Conservation (phyloP, 164 flowering plant genomes). For the Stephania cephalantha region DNA sequence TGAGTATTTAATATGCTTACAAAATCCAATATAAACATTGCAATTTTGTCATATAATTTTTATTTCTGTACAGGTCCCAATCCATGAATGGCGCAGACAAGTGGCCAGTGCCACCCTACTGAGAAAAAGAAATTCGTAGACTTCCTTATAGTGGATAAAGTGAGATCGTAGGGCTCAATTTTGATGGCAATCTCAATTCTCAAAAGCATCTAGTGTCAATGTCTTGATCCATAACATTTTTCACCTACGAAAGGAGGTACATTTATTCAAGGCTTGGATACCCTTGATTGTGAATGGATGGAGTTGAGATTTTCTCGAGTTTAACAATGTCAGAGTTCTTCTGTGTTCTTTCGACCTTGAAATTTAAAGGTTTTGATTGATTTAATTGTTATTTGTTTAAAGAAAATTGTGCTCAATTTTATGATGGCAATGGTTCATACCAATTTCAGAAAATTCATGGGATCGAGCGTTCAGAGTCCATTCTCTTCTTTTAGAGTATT, state of each 20-base stretch:
- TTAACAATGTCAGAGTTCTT: background rate
- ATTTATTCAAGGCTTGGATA: background rate
- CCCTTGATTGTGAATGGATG: background rate
- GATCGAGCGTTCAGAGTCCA: background rate
- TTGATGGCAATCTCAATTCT: background rate
- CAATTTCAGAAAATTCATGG: background rate
- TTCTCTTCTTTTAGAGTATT: background rate
- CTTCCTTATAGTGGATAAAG: background rate
- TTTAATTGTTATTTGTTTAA: background rate
- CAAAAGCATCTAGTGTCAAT: background rate
- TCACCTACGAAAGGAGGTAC: background rate
- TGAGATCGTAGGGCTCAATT: background rate
- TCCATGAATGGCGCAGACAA: constrained; percentile 71
- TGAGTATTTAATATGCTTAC: background rate
- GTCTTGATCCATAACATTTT: background rate
- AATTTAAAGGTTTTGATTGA: background rate
- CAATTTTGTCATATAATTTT: background rate
- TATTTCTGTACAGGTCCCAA: constrained; percentile 49
- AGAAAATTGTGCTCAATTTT: background rate
- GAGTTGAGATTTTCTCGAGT: background rate
- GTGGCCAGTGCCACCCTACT: constrained; percentile 38
- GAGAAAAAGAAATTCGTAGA: constrained; percentile 19
- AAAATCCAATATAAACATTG: background rate
- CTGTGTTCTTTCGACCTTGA: background rate
- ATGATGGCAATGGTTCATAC: background rate